A percentile compares a stretch with the other conserved stretches of the same genome.
phyloP scores from a whole-genome alignment of 805 yeast genomes.

The Jamesozyma rosinii region DNA sequence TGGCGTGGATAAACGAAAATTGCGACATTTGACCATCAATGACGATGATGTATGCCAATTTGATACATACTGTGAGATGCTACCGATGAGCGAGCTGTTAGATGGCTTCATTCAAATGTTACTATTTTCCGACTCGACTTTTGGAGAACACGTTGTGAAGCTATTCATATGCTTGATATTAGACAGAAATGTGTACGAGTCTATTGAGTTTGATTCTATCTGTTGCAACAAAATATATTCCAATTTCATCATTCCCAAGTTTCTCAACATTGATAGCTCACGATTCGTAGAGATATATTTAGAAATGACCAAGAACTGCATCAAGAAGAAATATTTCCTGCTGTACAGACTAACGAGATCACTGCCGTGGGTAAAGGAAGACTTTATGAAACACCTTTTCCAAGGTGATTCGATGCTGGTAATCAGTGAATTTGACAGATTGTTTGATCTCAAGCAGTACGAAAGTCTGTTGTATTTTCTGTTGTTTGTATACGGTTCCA shows the following conservation, averaged over 20 bases:
- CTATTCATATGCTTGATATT: conserved; percentile 18
- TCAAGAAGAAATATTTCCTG: conserved; percentile 16
- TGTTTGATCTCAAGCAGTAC: conserved; percentile 15
- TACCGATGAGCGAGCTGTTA: conserved; percentile 15
- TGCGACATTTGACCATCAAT: background rate
- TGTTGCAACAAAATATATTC: conserved; percentile 11
- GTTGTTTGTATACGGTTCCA: conserved; percentile 19
- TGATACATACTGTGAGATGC: conserved; percentile 15
- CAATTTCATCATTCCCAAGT: background rate
- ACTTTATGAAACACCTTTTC: conserved; percentile 10
- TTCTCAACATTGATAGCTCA: background rate
- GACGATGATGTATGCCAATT: conserved; percentile 4
- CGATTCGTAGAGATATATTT: conserved; percentile 9
- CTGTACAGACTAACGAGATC: conserved; percentile 18
- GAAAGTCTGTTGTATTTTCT: conserved; percentile 21
- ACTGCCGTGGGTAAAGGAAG: conserved; percentile 14
- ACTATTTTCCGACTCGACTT: background rate
- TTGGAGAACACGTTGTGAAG: conserved; percentile 1
- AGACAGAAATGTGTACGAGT: conserved; percentile 23
- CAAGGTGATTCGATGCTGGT: conserved; percentile 1
- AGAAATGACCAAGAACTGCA: conserved; percentile 6
- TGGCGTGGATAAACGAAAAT: conserved; percentile 10
- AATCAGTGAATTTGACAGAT: conserved; percentile 13
- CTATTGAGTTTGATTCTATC: conserved; percentile 10
- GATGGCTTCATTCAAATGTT: background rate